Percentiles rank a stretch among this genome's conserved stretches.
Conservation (phyloP, 2,329 filamentous ascomycete species). For the Atkinsonella hypoxylon region DNA sequence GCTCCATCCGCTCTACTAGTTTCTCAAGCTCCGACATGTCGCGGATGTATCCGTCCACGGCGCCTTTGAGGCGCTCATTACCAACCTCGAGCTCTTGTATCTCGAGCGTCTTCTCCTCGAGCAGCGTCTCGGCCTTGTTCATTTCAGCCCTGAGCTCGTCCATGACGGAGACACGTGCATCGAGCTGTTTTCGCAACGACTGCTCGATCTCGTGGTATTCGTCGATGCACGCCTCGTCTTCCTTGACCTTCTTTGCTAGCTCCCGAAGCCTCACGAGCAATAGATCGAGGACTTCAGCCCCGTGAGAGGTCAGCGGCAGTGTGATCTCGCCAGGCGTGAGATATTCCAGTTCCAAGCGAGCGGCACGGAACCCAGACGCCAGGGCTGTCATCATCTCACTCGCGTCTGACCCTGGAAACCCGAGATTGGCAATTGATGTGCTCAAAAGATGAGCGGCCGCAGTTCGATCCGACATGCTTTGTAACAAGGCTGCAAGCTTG, state of each 20-base stretch:
- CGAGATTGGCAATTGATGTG: constrained; percentile 33
- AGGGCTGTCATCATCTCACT: constrained; percentile 37
- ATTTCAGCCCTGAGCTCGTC: constrained; percentile 34
- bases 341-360: constrained; percentile 50
- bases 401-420: constrained; percentile 37
- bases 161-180: constrained; percentile 38
- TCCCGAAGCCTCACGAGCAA: constrained; percentile 37
- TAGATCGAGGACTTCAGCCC: constrained; percentile 43
- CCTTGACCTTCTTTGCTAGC: constrained; percentile 32
- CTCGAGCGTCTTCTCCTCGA: constrained; percentile 25
- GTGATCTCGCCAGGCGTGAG: constrained; percentile 46
- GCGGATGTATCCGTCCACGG: constrained; percentile 38
- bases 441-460: constrained; percentile 33
- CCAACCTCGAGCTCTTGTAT: constrained; percentile 37
- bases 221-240: constrained; percentile 43
- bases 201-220: constrained; percentile 47
- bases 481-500: constrained; percentile 30
- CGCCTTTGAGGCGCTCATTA: constrained; percentile 37
- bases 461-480: constrained; percentile 35
- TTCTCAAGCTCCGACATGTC: constrained; percentile 42
- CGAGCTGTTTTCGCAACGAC: constrained; percentile 44
- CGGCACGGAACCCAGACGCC: constrained; percentile 37
- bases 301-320: constrained; percentile 38
- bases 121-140: constrained; percentile 17
- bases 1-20: constrained; percentile 37